Conservation (phyloP, 1,284 basidiomycete species). For the Ceratobasidium sp. region DNA sequence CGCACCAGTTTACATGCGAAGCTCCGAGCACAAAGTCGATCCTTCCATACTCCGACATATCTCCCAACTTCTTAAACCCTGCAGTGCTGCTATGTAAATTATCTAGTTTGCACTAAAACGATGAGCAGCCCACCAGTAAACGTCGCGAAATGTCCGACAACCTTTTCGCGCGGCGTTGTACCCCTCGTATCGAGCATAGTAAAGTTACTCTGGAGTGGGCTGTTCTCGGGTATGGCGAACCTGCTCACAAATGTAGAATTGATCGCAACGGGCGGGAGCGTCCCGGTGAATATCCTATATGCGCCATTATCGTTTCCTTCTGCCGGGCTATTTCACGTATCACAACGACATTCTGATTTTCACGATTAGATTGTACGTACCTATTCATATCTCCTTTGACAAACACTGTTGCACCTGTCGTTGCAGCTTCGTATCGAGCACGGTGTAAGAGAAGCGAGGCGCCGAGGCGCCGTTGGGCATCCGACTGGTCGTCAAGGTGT, state of each 20-base stretch:
- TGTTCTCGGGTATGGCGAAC: conserved; percentile 52
- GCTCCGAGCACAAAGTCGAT: conserved; percentile 65
- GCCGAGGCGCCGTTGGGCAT: conserved; percentile 59
- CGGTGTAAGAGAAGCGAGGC: conserved; percentile 61
- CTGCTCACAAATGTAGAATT: conserved; percentile 57
- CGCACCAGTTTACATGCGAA: conserved; percentile 60
- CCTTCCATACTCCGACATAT: conserved; percentile 55
- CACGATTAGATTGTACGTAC: conserved; percentile 44
- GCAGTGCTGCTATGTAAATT: background rate
- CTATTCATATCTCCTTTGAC: conserved; percentile 66
- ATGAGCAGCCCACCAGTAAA: conserved; percentile 54
- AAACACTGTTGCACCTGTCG: conserved; percentile 55
- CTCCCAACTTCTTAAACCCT: conserved; percentile 56
- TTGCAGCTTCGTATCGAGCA: conserved; percentile 59
- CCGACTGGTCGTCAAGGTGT: conserved; percentile 64
- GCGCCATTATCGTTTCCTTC: conserved; percentile 55
- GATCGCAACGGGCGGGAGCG: conserved; percentile 54
- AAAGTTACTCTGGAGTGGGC: conserved; percentile 53
- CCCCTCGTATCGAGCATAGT: conserved; percentile 59
- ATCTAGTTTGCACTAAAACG: background rate
- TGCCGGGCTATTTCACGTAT: conserved; percentile 11
- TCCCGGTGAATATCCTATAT: conserved; percentile 60
- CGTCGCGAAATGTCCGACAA: conserved; percentile 61
- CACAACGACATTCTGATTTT: too few relatives aligned
- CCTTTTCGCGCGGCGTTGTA: conserved; percentile 55